phyloP scores from a whole-genome alignment of 306 rosid species.

The Rosa lucieae region DNA sequence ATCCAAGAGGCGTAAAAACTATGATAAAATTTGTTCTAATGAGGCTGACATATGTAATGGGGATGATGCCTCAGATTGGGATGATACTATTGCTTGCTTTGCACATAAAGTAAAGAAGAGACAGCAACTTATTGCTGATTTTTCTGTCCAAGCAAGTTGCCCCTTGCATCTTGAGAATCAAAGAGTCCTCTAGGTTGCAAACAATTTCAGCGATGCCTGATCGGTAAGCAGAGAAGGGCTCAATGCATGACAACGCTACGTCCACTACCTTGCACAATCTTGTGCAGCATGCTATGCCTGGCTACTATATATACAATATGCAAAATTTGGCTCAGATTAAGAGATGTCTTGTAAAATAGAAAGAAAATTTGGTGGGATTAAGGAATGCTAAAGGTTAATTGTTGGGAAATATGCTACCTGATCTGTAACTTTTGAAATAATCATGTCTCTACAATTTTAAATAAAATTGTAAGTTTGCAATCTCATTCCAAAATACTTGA shows the following conservation, averaged over 20 bases:
- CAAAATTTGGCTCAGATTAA: too few species aligned
- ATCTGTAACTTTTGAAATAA: too few species aligned
- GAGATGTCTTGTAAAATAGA: too few species aligned
- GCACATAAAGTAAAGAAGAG: constrained; percentile 40
- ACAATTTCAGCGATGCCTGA: constrained; percentile 76
- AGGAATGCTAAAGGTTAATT: too few species aligned
- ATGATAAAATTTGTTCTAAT: constrained; percentile 21
- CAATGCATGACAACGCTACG: constrained; percentile 63
- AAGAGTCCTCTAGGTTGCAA: constrained; percentile 81
- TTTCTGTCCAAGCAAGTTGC: constrained; percentile 1
- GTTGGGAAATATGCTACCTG: too few species aligned
- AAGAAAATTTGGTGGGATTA: too few species aligned
- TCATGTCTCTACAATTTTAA: too few species aligned
- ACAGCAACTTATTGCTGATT: too few species aligned
- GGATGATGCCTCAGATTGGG: constrained; percentile 27
- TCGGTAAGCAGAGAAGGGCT: constrained; percentile 60
- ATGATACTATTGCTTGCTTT: constrained; percentile 35
- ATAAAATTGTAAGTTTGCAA: too few species aligned
- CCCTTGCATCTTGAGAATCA: constrained; percentile 15
- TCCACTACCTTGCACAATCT: constrained; percentile 90
- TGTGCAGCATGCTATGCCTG: constrained; percentile 75
- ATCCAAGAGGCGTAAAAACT: constrained; percentile 32
- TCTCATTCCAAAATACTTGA: too few species aligned
- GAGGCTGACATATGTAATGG: constrained; percentile 18
- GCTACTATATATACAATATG: too few species aligned